Percentiles rank a stretch among this genome's conserved stretches.
Conservation (phyloP, 2,329 filamentous ascomycete genomes). For the Epichloe baconii region DNA sequence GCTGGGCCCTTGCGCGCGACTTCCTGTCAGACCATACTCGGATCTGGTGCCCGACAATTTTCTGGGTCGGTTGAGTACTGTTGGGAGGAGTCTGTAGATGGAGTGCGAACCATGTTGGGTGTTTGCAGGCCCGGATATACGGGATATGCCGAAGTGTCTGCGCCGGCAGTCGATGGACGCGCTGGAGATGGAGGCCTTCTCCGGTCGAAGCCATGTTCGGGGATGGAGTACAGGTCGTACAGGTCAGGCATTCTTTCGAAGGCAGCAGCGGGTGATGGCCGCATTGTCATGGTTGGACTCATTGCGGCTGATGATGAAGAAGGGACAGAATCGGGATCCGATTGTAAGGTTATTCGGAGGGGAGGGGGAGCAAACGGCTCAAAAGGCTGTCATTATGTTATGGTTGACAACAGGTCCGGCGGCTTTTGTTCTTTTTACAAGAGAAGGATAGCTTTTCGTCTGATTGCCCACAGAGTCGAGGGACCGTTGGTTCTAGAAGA, state of each 20-base stretch:
- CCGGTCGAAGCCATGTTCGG: slow-evolving; percentile 5
- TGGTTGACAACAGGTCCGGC: neutral
- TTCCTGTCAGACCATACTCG: neutral
- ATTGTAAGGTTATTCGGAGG: neutral
- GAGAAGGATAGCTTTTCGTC: neutral
- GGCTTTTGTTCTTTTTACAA: neutral
- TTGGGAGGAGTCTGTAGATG: slow-evolving; percentile 12
- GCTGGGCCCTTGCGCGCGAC: slow-evolving; percentile 12
- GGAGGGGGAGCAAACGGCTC: neutral
- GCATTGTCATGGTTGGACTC: slow-evolving; percentile 8
- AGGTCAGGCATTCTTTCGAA: slow-evolving; percentile 9
- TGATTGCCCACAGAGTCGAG: neutral
- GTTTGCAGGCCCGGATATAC: slow-evolving; percentile 21
- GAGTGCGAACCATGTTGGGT: slow-evolving; percentile 11
- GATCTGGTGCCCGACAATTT: slow-evolving; percentile 17
- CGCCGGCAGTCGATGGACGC: slow-evolving; percentile 8
- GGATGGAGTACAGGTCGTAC: slow-evolving; percentile 6
- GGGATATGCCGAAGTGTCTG: slow-evolving; percentile 14
- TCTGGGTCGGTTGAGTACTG: slow-evolving; percentile 22
- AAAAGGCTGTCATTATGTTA: neutral
- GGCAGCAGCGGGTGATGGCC: slow-evolving; percentile 6
- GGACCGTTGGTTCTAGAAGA: neutral
- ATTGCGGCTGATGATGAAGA: slow-evolving; percentile 2
- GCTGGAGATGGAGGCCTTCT: slow-evolving; percentile 5
- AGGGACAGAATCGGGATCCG: neutral